Conservation (phyloP, 2,329 filamentous ascomycete species). For the Monosporascus cannonballus region DNA sequence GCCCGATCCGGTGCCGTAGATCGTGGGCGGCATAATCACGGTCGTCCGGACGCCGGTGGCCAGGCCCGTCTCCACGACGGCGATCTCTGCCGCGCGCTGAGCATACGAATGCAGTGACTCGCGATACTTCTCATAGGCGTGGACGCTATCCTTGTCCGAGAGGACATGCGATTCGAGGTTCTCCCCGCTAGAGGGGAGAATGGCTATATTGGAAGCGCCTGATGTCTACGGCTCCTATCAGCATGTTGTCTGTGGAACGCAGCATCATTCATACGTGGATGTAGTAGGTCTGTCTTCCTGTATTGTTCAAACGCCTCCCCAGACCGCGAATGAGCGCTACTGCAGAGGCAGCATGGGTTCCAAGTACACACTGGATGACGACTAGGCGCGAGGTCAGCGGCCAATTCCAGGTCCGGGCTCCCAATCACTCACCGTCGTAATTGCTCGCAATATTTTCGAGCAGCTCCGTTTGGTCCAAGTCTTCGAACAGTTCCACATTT, state of each 20-base stretch:
- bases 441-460: constrained; percentile 3
- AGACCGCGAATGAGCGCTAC: constrained; percentile 37
- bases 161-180: constrained; percentile 30
- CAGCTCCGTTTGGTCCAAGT: constrained; percentile 6
- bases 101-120: constrained; percentile 31
- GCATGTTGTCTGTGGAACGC: not conserved
- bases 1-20: constrained; percentile 40
- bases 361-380: constrained; percentile 37
- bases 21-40: constrained; percentile 39
- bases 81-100: constrained; percentile 39
- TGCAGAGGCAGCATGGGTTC: constrained; percentile 31
- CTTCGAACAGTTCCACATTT: not conserved
- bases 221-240: constrained; percentile 31
- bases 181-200: constrained; percentile 31
- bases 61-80: constrained; percentile 33
- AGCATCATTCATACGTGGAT: constrained; percentile 16
- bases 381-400: constrained; percentile 11
- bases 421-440: not conserved
- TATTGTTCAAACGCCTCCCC: constrained; percentile 25
- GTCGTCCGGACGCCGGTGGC: constrained; percentile 35
- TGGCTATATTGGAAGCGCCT: constrained; percentile 37
- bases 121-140: constrained; percentile 30
- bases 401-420: not conserved
- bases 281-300: constrained; percentile 4
- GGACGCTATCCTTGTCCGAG: constrained; percentile 33